phyloP scores from a whole-genome alignment of 73 alveolate genomes.

The Paramecium primaurelia region DNA sequence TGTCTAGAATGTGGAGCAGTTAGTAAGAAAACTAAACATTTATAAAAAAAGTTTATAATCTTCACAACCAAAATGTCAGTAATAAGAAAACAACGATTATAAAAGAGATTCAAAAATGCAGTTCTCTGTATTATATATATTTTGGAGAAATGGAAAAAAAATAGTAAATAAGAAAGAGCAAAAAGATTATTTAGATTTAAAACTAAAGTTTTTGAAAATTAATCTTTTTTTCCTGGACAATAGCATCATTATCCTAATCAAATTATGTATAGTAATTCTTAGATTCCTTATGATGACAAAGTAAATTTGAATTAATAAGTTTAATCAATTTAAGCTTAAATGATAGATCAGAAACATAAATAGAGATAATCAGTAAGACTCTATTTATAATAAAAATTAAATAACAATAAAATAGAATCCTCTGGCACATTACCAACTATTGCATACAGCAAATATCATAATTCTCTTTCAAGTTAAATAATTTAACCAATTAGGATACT shows the following conservation, averaged over 20 bases:
- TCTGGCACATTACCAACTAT: not conserved
- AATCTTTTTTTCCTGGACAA: not conserved
- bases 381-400: not conserved
- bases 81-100: not conserved
- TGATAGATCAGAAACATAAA: not conserved
- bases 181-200: not conserved
- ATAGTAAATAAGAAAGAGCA: not conserved
- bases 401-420: not conserved
- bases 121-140: not conserved
- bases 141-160: not conserved
- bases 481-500: not conserved
- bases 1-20: not conserved
- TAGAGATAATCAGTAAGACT: not conserved
- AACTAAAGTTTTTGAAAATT: slow-evolving; percentile 6
- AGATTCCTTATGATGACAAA: not conserved
- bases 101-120: not conserved
- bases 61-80: slow-evolving; percentile 28
- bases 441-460: not conserved
- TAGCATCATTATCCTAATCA: not conserved
- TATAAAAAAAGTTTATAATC: not conserved
- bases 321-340: not conserved
- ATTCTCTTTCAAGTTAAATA: not conserved
- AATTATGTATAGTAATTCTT: not conserved
- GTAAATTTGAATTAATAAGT: not conserved
- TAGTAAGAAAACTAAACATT: not conserved